A percentile compares a stretch with the other conserved stretches of the same genome.
These are phyloP conservation scores for Hemileccinum rubropunctum DNA, from an alignment of 768 basidiomycete genomes.

Conservation along the genomic window DNA sequence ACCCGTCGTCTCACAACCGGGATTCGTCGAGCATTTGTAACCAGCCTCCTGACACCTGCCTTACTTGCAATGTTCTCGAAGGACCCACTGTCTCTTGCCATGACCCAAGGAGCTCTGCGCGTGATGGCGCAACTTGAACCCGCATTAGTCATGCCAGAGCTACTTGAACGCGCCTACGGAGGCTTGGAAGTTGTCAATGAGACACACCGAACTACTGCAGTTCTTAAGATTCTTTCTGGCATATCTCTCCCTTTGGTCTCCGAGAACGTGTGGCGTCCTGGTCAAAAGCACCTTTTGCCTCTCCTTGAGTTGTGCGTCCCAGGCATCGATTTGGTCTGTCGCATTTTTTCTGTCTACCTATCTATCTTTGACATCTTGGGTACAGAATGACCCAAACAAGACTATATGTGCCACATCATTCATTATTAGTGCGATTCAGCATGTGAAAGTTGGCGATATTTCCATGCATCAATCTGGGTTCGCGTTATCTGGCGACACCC, in stretches of 20 bases:
- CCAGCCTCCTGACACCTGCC: conserved; percentile 78
- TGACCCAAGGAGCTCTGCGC: conserved; percentile 77
- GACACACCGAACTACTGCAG: conserved; percentile 92
- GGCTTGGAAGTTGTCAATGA: conserved; percentile 94
- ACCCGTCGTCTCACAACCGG: conserved; percentile 72
- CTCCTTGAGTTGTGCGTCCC: conserved; percentile 87
- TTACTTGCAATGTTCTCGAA: conserved; percentile 91
- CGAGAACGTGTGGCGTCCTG: conserved; percentile 77
- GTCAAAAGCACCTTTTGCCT: conserved; percentile 85
- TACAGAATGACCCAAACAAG: conserved; percentile 76
- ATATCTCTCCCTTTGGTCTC: conserved; percentile 74
- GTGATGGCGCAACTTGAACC: conserved; percentile 80
- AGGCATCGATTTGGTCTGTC: conserved; percentile 81
- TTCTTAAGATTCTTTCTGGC: conserved; percentile 78
- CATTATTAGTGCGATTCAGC: conserved; percentile 68
- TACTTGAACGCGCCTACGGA: conserved; percentile 87
- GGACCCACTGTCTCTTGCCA: conserved; percentile 76
- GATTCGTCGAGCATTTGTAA: conserved; percentile 82
- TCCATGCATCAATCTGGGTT: conserved; percentile 59
- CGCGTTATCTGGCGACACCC: conserved; percentile 50
- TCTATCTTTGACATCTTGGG: conserved; percentile 1
- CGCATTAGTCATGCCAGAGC: conserved; percentile 80
- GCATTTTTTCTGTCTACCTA: not conserved
- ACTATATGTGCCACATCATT: conserved; percentile 80
- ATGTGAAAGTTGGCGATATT: conserved; percentile 76